Evolutionary conservation across 2,329 filamentous ascomycete species (phyloP).

Genomic region (Botrytis aclada): DNA sequence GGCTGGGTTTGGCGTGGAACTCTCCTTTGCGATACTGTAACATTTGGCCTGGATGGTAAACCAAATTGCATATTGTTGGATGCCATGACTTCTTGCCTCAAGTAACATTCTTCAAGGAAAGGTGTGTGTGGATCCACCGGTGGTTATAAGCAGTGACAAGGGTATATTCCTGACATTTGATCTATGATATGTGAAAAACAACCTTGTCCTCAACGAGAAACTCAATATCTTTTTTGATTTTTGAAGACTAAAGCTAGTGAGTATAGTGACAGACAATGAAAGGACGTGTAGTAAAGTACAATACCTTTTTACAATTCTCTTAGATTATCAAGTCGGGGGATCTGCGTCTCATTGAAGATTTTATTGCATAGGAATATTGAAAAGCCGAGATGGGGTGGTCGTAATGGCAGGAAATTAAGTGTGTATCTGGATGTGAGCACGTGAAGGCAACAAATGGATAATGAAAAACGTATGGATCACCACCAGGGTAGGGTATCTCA

Average conservation of each 20-base stretch:
- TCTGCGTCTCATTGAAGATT: conserved; percentile 22
- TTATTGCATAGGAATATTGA: conserved; percentile 16
- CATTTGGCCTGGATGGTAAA: conserved; percentile 42
- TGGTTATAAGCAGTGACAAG: conserved; percentile 27
- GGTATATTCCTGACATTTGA: conserved; percentile 29
- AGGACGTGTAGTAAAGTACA: not conserved
- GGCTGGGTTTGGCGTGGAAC: conserved; percentile 29
- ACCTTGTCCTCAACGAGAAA: not conserved
- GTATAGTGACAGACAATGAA: not conserved
- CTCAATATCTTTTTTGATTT: not conserved
- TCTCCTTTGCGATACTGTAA: conserved; percentile 38
- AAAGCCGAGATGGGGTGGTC: conserved; percentile 15
- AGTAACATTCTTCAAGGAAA: conserved; percentile 26
- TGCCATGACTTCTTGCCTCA: conserved; percentile 42
- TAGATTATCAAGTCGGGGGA: not conserved
- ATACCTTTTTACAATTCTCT: conserved; percentile 1
- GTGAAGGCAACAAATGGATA: conserved; percentile 25
- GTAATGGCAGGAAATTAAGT: conserved; percentile 25
- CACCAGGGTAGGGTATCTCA: conserved; percentile 31
- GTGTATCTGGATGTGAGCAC: conserved; percentile 27
- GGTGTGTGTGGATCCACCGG: conserved; percentile 24
- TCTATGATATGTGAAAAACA: conserved; percentile 17
- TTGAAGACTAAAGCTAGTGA: not conserved
- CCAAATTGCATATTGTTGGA: conserved; percentile 43
- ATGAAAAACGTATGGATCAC: conserved; percentile 28